phyloP scores from a whole-genome alignment of 306 rosid genomes.

The Arachis stenosperma region DNA sequence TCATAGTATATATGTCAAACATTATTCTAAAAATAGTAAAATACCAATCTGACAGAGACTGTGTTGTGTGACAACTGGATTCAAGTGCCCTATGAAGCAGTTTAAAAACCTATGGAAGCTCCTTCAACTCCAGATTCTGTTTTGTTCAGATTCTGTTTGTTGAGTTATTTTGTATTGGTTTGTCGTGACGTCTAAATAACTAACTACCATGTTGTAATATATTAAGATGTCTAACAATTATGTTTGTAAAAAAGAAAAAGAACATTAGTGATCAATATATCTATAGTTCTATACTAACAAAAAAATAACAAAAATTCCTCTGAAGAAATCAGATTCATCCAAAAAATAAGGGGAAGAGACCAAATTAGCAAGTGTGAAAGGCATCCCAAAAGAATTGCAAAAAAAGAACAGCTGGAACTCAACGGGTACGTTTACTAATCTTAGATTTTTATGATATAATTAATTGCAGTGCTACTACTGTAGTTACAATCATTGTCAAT shows the following conservation, averaged over 20 bases:
- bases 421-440: background rate
- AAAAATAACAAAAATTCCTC: too few species aligned
- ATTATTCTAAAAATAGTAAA: background rate
- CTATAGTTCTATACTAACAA: too few species aligned
- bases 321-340: too few species aligned
- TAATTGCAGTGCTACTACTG: too few species aligned
- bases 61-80: conserved; percentile 24
- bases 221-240: too few species aligned
- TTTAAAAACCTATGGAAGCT: conserved; percentile 9
- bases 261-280: too few species aligned
- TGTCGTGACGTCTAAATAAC: conserved; percentile 3
- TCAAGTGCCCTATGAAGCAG: conserved; percentile 14
- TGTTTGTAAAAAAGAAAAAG: too few species aligned
- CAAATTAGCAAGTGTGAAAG: background rate
- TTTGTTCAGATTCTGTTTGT: conserved; percentile 11
- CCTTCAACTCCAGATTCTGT: conserved; percentile 5
- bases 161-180: conserved; percentile 2
- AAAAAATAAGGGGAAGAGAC: too few species aligned
- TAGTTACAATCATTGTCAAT: too few species aligned
- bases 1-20: conserved; percentile 26
- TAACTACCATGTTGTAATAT: too few species aligned
- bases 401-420: background rate
- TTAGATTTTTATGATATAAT: too few species aligned
- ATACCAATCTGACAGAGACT: conserved; percentile 14
- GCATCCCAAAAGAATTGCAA: background rate